Conservation (phyloP, 2,329 filamentous ascomycete genomes). For the Dichotomopilus funicola region DNA sequence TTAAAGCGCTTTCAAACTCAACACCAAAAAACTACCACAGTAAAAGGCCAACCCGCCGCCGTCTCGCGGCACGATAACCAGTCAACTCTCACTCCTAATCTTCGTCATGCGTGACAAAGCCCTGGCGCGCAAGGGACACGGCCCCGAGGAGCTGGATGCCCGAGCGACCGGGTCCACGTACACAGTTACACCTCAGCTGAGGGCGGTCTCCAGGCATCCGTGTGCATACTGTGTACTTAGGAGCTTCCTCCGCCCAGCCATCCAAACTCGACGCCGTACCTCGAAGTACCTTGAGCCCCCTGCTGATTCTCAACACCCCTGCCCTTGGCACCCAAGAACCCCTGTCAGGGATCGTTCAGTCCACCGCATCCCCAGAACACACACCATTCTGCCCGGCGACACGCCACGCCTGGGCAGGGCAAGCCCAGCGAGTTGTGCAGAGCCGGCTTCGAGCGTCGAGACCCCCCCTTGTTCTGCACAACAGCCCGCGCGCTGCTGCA, state of each 20-base stretch:
- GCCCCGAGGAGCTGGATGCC: conserved; percentile 15
- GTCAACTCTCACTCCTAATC: no score
- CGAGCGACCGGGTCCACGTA: conserved; percentile 9
- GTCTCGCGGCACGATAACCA: no score
- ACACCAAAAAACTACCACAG: no score
- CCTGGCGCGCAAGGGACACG: background rate
- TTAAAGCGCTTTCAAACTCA: no score
- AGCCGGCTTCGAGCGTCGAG: background rate
- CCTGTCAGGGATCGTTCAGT: conserved; percentile 20
- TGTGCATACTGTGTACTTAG: background rate
- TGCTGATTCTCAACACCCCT: conserved; percentile 1
- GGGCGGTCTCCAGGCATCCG: background rate
- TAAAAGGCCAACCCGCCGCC: no score
- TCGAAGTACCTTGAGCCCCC: background rate
- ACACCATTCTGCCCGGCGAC: conserved; percentile 6
- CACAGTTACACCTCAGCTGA: conserved; percentile 7
- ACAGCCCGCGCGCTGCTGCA: background rate
- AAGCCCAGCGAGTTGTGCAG: conserved; percentile 9
- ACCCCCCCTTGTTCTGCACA: conserved; percentile 4
- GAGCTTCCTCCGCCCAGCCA: background rate
- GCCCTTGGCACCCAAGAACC: conserved; percentile 12
- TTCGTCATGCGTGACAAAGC: no score
- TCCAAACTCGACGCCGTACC: background rate
- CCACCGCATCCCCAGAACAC: conserved; percentile 11
- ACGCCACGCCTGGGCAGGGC: conserved; percentile 2